Percentiles rank a stretch among this genome's conserved stretches.
Conservation (phyloP, 345 rosid species). For the Excoecaria agallocha region DNA sequence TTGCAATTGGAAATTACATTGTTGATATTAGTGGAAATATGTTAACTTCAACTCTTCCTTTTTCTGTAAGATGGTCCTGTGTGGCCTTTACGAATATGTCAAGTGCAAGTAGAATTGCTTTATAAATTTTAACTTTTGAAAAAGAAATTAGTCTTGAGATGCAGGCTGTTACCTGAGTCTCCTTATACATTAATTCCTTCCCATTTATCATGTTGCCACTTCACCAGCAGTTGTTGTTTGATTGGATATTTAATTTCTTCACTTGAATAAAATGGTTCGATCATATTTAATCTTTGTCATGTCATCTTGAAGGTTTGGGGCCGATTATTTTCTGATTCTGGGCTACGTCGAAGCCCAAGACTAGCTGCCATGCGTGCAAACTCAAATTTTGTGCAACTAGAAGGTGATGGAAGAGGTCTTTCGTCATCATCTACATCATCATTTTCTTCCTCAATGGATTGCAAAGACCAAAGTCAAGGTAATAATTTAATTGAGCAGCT, state of each 20-base stretch:
- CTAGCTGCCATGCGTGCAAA: conserved; percentile 62
- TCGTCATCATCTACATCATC: conserved; percentile 48
- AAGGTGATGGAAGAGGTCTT: conserved; percentile 68
- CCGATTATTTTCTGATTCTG: conserved; percentile 91
- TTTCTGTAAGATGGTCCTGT: not conserved
- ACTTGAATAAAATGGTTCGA: conserved; percentile 1
- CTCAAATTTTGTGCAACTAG: conserved; percentile 38
- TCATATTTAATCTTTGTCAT: not conserved
- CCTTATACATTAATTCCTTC: not conserved
- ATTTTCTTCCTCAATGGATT: conserved; percentile 68
- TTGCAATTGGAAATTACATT: not conserved
- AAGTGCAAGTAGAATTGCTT: not conserved
- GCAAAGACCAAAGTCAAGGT: conserved; percentile 92
- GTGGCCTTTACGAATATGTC: not conserved
- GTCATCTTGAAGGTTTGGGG: conserved; percentile 63
- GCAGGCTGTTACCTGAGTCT: not conserved
- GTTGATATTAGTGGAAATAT: not conserved
- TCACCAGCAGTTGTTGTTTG: not conserved
- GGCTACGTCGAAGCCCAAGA: conserved; percentile 77
- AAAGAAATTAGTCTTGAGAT: not conserved
- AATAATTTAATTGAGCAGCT: conserved; percentile 12
- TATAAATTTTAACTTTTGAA: not conserved
- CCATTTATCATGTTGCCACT: not conserved
- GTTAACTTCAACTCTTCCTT: not conserved
- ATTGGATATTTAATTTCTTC: not conserved